Evolutionary conservation across 106 monocot genomes (phyloP), one percentile per base, ranked within the genome.

Genomic region (Acorus gramineus): DNA sequence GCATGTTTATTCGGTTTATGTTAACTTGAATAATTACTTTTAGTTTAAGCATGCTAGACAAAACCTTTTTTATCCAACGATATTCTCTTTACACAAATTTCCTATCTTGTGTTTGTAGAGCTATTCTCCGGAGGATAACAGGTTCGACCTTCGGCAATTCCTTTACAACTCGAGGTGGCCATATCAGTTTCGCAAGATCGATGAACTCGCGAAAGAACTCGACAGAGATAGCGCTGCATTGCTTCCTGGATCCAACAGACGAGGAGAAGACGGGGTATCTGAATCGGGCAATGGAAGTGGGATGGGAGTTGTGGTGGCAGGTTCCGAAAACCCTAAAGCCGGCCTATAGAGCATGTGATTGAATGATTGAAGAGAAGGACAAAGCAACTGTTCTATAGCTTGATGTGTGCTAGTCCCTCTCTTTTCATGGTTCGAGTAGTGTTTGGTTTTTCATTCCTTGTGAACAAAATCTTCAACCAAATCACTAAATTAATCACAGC

Each of bases 141-240:
- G 96, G 60, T 98, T 83, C 43, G 96, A 98, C 71, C 87, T 98
- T 67, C 90, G 96, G 4, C 96, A 98, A 58, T 98, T 98, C 58
- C 73, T 98, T 10, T 98, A 98, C 70, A 98, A 98, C 68, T 85
- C 88, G 43, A 83, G 87, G 59, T 98, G 96, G 96, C 91, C 96
- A 14, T 98, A 77, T 68, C 96, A 98, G 53, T 98, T 98, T 52
- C 82, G 87, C 60, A 96, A 87, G 76, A 95, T 95, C 11, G 86
- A 95, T 56, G 78, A 90, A 49, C 84, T 95, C 11, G 89, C 78
- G 11, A 52, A 61, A n/a, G 73, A 84, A 55, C 67, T 79, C 28
- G 75, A 77, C 55, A 60, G 51, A 60, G 63, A 49, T 50, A 77
- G 71, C 74, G 12, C 42, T 52, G 69, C 46, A 47, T 7, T 52